phyloP scores from a whole-genome alignment of 2,329 filamentous ascomycete species.

The Xylaria sp. region DNA sequence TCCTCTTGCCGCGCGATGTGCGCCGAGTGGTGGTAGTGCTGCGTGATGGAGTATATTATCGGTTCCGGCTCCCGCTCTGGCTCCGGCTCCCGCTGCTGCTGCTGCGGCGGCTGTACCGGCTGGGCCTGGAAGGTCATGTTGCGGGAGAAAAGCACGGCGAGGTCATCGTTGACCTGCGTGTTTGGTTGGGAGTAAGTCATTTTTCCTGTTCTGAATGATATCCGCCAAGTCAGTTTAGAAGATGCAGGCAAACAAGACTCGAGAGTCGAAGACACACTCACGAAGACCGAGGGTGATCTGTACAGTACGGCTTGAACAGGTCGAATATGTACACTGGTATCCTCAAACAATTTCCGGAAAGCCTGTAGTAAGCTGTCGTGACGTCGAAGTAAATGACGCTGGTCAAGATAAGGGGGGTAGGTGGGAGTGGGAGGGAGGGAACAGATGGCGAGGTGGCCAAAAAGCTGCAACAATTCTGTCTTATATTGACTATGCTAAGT shows the following conservation, averaged over 20 bases:
- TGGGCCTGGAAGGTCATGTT: slow-evolving; percentile 68
- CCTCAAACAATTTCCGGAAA: not conserved
- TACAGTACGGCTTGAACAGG: slow-evolving; percentile 3
- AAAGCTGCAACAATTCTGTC: slow-evolving; percentile 39
- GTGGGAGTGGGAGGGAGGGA: slow-evolving; percentile 14
- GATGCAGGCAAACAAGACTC: slow-evolving; percentile 9
- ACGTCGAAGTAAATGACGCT: slow-evolving; percentile 8
- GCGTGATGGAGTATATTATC: slow-evolving; percentile 74
- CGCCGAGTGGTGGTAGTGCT: slow-evolving; percentile 82
- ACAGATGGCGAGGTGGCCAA: slow-evolving; percentile 21
- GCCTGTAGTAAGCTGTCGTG: slow-evolving; percentile 6
- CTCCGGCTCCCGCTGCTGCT: slow-evolving; percentile 36
- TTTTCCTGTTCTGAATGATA: no score
- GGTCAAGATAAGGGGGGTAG: slow-evolving; percentile 17
- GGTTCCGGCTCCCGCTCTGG: slow-evolving; percentile 41
- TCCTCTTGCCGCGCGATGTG: slow-evolving; percentile 58
- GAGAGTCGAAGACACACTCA: slow-evolving; percentile 10
- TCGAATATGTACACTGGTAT: slow-evolving; percentile 27
- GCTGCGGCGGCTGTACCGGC: slow-evolving; percentile 29
- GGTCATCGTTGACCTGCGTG: slow-evolving; percentile 76
- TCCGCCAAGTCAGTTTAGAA: slow-evolving; percentile 12
- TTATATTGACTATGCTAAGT: slow-evolving; percentile 56
- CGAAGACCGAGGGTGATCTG: slow-evolving; percentile 8
- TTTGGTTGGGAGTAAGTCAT: slow-evolving; percentile 49
- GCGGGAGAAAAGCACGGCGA: slow-evolving; percentile 76